Evolutionary conservation across 495 filamentous ascomycete species (phyloP), one percentile per base, ranked within the genome.

Genomic region (Talaromyces thailandensis): DNA sequence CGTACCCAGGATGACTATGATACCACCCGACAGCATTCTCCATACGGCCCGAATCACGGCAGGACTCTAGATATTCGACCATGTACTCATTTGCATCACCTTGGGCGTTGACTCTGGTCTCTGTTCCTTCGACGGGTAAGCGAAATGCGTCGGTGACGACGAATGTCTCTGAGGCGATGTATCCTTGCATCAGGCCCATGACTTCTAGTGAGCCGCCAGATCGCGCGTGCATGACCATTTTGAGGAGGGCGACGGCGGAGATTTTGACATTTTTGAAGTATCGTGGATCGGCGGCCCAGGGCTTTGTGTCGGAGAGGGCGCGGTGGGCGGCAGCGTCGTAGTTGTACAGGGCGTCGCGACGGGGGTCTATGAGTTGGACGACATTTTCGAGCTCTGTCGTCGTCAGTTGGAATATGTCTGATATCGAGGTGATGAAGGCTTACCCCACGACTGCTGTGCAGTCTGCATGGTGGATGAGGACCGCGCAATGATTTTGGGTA

Each of bases 151-250:
- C 95, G 4, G 92, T 98, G 12, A 99, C 88, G 53, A 99, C 86
- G 68, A 99, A 88, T 4, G 91, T 90, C 57, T 89, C 84, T 52
- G 87, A 82, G 11, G 77, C 65, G 32, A 96, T 89, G 70, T 95
- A 94, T 43, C 95, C 95, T 75, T 96, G 91, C 95, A 99, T 98
- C 67, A 99, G 75, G 53, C 95, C 95, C 95, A 99, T 99, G 51
- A 99, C 83, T 74, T 99, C 95, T 62, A 98, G 81, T 2, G 86
- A 85, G 18, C 94, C 93, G 56, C 95, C 95, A 0, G 89, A 90
- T 23, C 95, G 89, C 1, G 95, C 95, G 72, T 99, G 95, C 91
- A 96, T 98, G 62, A 96, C 91, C 95, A 99, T 99, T 77, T 99
- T 99, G 65, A 98, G 81, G 12, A 99, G 84, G 5, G 95, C 95